Evolutionary conservation across 164 flowering plant species (phyloP).

Genomic region (Aristolochia fimbriata): DNA sequence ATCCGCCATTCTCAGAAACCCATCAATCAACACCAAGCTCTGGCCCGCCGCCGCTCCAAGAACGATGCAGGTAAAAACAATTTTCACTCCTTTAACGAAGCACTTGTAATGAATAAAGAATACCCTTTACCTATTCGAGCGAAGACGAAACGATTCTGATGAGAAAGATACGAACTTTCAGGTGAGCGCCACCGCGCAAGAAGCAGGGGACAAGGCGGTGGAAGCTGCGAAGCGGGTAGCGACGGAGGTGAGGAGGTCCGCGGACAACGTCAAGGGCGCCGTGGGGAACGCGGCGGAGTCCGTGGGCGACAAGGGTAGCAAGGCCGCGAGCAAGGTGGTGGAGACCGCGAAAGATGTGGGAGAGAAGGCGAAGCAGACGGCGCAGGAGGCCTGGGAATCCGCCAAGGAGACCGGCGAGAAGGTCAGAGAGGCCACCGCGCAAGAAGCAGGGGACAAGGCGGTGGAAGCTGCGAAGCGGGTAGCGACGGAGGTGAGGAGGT

Average conservation of each 20-base stretch:
- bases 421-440: slow-evolving; percentile 41
- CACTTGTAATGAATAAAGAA: no score
- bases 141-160: no score
- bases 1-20: not conserved
- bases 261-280: slow-evolving; percentile 8
- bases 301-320: not conserved
- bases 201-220: not conserved
- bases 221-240: not conserved
- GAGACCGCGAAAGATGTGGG: slow-evolving; percentile 18
- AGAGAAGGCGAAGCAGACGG: slow-evolving; percentile 40
- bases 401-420: slow-evolving; percentile 44
- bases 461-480: not conserved
- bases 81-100: no score
- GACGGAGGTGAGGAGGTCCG: slow-evolving; percentile 1
- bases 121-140: no score
- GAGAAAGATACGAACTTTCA: no score
- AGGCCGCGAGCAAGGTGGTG: slow-evolving; percentile 7
- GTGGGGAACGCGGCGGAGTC: not conserved
- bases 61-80: slow-evolving; percentile 15
- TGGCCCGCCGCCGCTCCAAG: slow-evolving; percentile 9
- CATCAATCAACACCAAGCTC: slow-evolving; percentile 2
- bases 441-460: not conserved
- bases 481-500: not conserved
- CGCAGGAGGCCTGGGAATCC: slow-evolving; percentile 39
- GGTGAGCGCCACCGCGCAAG: no score